These are phyloP conservation scores for Ochetophila trinervis DNA, from an alignment of 306 rosid species.

Conservation along the genomic window DNA sequence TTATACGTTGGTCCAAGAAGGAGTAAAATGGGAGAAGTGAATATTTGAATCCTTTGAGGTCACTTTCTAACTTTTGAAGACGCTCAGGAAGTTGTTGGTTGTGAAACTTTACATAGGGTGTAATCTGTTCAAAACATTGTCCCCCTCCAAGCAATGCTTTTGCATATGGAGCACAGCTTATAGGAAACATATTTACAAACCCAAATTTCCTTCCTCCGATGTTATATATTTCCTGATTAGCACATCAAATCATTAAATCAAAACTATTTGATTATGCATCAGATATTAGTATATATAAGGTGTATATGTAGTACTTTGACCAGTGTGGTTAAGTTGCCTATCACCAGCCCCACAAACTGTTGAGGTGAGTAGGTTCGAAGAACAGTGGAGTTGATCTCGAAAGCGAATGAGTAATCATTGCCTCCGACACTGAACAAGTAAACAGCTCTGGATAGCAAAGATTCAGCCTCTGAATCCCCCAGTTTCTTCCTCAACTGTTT, in stretches of 20 bases:
- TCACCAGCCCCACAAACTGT: slow-evolving; percentile 26
- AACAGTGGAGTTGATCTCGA: slow-evolving; percentile 1
- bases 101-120: background rate
- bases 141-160: slow-evolving; percentile 3
- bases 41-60: slow-evolving; percentile 22
- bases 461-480: slow-evolving; percentile 20
- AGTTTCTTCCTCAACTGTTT: slow-evolving; percentile 8
- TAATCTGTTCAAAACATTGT: slow-evolving; percentile 5
- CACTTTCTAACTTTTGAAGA: background rate
- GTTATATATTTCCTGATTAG: slow-evolving; percentile 21
- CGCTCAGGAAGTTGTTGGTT: slow-evolving; percentile 10
- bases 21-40: slow-evolving; percentile 8
- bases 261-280: background rate
- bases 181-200: background rate
- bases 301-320: slow-evolving; percentile 20
- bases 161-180: slow-evolving; percentile 6
- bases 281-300: background rate
- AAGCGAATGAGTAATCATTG: slow-evolving; percentile 26
- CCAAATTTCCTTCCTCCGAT: slow-evolving; percentile 40
- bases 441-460: slow-evolving; percentile 25
- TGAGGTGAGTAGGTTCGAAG: slow-evolving; percentile 3
- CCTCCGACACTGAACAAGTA: slow-evolving; percentile 30
- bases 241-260: background rate
- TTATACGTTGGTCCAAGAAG: slow-evolving; percentile 2
- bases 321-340: slow-evolving; percentile 29